Evolutionary conservation across 2,329 filamentous ascomycete genomes (phyloP).

Genomic region (Hypoxylon sp.): DNA sequence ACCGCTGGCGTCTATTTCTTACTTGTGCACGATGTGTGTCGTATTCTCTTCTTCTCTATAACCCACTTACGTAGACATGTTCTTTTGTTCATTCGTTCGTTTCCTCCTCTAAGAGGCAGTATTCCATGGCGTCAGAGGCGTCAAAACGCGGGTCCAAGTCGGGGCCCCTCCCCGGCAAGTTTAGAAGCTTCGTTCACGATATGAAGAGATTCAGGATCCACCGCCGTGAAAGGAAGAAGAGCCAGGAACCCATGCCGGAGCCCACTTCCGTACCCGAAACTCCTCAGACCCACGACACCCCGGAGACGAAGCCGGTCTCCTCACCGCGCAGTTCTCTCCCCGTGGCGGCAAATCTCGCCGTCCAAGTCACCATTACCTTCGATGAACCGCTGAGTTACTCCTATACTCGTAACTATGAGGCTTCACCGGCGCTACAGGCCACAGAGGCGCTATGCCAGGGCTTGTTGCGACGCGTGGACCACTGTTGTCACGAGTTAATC

Average conservation of each 20-base stretch:
- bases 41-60: conserved; percentile 11
- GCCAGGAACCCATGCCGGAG: conserved; percentile 23
- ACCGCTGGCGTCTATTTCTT: conserved; percentile 36
- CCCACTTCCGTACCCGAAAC: conserved; percentile 13
- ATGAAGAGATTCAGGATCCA: conserved; percentile 46
- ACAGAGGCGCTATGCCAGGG: conserved; percentile 63
- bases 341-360: conserved; percentile 52
- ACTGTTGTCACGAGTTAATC: conserved; percentile 66
- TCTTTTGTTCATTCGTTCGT: conserved; percentile 24
- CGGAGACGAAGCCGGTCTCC: conserved; percentile 36
- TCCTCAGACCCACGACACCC: conserved; percentile 5
- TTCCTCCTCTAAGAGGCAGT: conserved; percentile 18
- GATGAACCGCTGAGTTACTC: conserved; percentile 59
- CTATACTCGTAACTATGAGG: conserved; percentile 61
- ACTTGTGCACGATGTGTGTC: conserved; percentile 33
- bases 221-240: conserved; percentile 40
- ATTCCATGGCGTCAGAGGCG: conserved; percentile 37
- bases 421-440: conserved; percentile 59
- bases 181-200: conserved; percentile 48
- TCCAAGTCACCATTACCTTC: conserved; percentile 62
- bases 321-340: conserved; percentile 34
- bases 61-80: conserved; percentile 27
- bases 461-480: conserved; percentile 63
- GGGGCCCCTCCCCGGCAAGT: conserved; percentile 43
- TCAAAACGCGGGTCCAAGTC: conserved; percentile 38